Base-by-base conservation (phyloP, 306 rosid species). In the Vigna trinervia region DNA sequence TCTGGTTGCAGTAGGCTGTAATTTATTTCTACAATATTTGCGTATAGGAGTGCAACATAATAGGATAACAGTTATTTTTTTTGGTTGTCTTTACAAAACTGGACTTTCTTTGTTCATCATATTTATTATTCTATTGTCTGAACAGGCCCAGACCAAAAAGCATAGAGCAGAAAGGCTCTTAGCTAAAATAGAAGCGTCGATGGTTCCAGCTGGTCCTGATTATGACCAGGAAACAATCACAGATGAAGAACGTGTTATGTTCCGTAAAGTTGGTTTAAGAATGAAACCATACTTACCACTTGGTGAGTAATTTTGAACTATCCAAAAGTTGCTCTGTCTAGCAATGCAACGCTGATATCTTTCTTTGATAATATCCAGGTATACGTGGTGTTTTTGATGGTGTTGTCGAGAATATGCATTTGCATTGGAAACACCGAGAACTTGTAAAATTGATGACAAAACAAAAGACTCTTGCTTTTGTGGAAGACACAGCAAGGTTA, bases 391-490 rank as follows among this genome's bases (percentile, higher is more conserved):
- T 96, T 75, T 96, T 96, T 76, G 98, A 91, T 69, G 99, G 99
- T 76, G 99, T 96, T 43, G 83, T 96, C 6, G 99, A 96, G 88
- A 96, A 96, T 87, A 96, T 96, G 99, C 99, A 96, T 84, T 87
- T 96, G 86, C 99, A 96, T 80, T 96, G 99, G 99, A 96, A 96
- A 84, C 88, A 96, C 76, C 87, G 99, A 78, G 99, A 96, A 69
- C 96, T 96, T 34, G 99, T 96, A 83, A 96, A 96, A 81, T 79
- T 96, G 74, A 88, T 96, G 64, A 76, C 97, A 75, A 96, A 96
- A 74, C 99, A 96, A 79, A 92, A 89, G 83, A 92, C 90, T 73
- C 99, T 91, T 81, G 89, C 93, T 86, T 96, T 92, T 67, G 93
- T 96, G 48, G 99, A 96, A 88, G 99, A 96, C 84, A 89, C 98